Base-by-base conservation (phyloP, 805 yeast species). In the Saccharomyces eubayanus region DNA sequence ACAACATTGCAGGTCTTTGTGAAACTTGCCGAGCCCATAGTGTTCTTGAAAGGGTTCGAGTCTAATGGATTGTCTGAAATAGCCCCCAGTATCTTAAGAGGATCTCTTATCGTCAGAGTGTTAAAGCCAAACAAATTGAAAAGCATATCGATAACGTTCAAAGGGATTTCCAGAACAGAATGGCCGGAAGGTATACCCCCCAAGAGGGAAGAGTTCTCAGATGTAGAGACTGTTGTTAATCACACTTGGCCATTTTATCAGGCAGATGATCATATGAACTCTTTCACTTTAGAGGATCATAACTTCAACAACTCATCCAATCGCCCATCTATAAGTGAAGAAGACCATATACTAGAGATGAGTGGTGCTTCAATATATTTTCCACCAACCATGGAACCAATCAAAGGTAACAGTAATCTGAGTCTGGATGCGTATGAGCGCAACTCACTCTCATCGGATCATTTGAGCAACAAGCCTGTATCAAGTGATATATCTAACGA, bases 141-240 rank as follows among this genome's bases (percentile, higher is more conserved):
- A 65, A 66, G 79, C 20, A 79, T 90, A 11, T 65, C 70, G 5
- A 72, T 90, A 51, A 72, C 75, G 1, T 80, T 90, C 59, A 75
- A 75, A 47, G 97, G 96, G 1, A 62, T 66, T 1, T 78, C 86
- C 40, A 76, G 85, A 58, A 89, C 96, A 0, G 96, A 90, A 55
- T 90, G 97, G 97, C 97, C 97, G 1, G 97, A 92, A 64, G 97
- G 97, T 1, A 89, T 91, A 28, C 97, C 97, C 0, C 96, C 96
- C 0, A 86, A 85, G 63, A 81, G 83, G 56, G 73, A 74, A 14
- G 85, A 82, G 12, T 83, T 78, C 55, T 64, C 68, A 45, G 98
- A 92, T 60, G 66, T 76, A 16, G 78, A 77, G 55, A 84, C 79
- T 50, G 63, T 90, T 20, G 77, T 87, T 29, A 76, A 80, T 50